phyloP scores from a whole-genome alignment of 371 early-diverging fungal species.

The Rhizopus microsporus region DNA sequence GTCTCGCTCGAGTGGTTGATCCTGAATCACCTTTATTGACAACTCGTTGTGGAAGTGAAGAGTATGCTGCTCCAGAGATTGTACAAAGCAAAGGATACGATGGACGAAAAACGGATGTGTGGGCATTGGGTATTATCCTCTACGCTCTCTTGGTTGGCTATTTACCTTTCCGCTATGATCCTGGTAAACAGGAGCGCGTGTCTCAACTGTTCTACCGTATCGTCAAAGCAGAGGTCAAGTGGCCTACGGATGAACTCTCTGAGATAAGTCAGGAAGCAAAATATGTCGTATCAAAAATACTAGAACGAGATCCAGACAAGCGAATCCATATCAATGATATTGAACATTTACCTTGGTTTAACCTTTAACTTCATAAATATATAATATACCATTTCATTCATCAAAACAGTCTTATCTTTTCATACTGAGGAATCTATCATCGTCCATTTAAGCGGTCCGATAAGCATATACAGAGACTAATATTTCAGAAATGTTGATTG shows the following conservation, averaged over 20 bases:
- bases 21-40: conserved; percentile 43
- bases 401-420: neutral
- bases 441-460: no score
- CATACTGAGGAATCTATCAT: no score
- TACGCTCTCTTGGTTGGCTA: conserved; percentile 60
- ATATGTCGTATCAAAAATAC: conserved; percentile 36
- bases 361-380: neutral
- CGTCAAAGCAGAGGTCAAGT: conserved; percentile 43
- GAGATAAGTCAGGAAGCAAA: conserved; percentile 33
- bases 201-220: conserved; percentile 54
- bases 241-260: conserved; percentile 34
- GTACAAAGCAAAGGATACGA: conserved; percentile 66
- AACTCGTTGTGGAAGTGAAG: conserved; percentile 72
- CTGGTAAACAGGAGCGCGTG: conserved; percentile 40
- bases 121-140: conserved; percentile 75
- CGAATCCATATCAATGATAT: conserved; percentile 38
- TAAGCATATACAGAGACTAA: no score
- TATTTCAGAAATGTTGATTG: no score
- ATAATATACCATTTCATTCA: neutral
- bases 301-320: conserved; percentile 41
- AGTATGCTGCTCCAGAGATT: conserved; percentile 89
- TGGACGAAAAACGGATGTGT: conserved; percentile 67
- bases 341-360: conserved; percentile 40
- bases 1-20: conserved; percentile 56
- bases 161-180: conserved; percentile 57